Conservation (phyloP, 1,139 yeast genomes). For the Kodamaea sp. region DNA sequence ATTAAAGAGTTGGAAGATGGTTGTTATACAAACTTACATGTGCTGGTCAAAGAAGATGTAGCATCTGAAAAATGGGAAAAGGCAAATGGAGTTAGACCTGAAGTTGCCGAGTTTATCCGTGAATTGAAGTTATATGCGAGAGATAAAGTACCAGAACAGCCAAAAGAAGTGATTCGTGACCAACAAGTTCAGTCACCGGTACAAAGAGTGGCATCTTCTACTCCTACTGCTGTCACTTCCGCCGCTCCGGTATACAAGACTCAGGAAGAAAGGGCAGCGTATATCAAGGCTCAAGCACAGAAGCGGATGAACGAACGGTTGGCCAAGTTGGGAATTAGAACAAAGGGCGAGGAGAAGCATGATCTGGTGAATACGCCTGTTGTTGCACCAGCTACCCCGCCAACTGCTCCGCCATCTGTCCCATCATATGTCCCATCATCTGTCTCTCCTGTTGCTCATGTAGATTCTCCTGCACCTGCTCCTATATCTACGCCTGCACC, state of each 20-base stretch:
- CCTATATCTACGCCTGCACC: background rate
- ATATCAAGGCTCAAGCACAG: constrained; percentile 87
- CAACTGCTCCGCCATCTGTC: background rate
- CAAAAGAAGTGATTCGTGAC: constrained; percentile 1
- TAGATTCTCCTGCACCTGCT: background rate
- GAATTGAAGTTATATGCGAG: constrained; percentile 37
- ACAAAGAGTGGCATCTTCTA: constrained; percentile 8
- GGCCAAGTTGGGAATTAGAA: constrained; percentile 76
- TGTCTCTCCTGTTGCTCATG: background rate
- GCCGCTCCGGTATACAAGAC: constrained; percentile 24
- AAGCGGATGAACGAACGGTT: constrained; percentile 84
- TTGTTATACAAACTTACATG: constrained; percentile 44
- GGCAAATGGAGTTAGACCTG: constrained; percentile 68
- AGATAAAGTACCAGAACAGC: constrained; percentile 3
- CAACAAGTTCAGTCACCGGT: constrained; percentile 1
- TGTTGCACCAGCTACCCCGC: constrained; percentile 2
- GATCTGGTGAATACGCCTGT: constrained; percentile 10
- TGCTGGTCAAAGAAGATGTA: constrained; percentile 44
- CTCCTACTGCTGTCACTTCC: constrained; percentile 12
- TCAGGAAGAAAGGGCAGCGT: constrained; percentile 73
- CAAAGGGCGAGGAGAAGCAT: constrained; percentile 20
- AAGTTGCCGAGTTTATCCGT: constrained; percentile 62
- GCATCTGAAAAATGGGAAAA: constrained; percentile 78
- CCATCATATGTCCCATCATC: background rate
- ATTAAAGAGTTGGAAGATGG: constrained; percentile 70